phyloP scores from a whole-genome alignment of 345 rosid genomes.

The Theobroma cacao region DNA sequence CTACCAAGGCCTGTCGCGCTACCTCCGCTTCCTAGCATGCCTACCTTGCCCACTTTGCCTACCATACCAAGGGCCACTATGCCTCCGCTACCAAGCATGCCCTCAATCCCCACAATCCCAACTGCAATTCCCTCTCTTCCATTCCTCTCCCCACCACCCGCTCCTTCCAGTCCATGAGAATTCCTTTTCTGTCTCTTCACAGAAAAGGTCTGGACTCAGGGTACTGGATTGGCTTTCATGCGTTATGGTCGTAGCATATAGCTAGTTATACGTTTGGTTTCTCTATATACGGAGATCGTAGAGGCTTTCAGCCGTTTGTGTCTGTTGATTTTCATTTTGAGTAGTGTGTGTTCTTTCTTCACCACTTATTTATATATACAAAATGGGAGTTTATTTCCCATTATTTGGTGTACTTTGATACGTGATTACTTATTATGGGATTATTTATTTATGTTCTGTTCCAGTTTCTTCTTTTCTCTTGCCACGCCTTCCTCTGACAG shows the following conservation, averaged over 20 bases:
- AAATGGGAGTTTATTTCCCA: not conserved
- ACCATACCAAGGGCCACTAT: constrained; percentile 9
- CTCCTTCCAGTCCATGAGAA: constrained; percentile 19
- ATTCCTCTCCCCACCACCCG: constrained; percentile 32
- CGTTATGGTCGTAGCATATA: not conserved
- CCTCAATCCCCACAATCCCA: constrained; percentile 25
- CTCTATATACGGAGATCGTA: not conserved
- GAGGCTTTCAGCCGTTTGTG: not conserved
- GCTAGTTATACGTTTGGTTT: not conserved
- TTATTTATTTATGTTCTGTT: not conserved
- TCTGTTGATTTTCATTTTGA: not conserved
- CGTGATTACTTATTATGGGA: not conserved
- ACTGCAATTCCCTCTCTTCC: constrained; percentile 35
- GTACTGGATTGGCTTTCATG: not conserved
- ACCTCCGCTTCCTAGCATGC: constrained; percentile 25
- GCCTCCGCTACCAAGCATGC: constrained; percentile 29
- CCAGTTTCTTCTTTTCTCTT: not conserved
- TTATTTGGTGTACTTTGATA: not conserved
- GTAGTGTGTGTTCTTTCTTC: not conserved
- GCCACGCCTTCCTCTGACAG: not conserved
- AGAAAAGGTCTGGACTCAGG: not conserved
- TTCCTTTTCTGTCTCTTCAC: not conserved
- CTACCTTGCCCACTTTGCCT: constrained; percentile 11
- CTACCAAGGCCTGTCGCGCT: constrained; percentile 1
- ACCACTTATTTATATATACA: not conserved